Base-by-base conservation (phyloP, 176 grass and related monocot species). In the Otatea glauca region DNA sequence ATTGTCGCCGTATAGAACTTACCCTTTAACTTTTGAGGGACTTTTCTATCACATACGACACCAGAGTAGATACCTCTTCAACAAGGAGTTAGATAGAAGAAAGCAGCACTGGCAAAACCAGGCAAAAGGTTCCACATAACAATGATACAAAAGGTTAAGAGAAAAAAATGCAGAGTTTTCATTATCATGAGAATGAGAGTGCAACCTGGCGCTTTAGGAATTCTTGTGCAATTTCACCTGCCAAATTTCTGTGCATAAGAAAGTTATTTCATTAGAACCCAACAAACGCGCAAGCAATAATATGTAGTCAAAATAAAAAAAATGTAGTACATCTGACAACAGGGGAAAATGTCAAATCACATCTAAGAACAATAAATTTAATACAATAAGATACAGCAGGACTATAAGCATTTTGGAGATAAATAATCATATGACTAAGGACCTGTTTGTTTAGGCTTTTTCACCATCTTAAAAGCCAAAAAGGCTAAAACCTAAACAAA, bases 131-230 rank as follows among this genome's bases (percentile, higher is more conserved):
- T 61, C 2, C 21, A 35, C 4, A 50, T 61, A 50, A 76, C 50
- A 78, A 44, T 14, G 49, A 75, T 53, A 65, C 5, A 72, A 58
- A 70, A 64, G 0, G 8, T 34, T 4, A 53, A 80, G 3, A 80
- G 25, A 63, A 15, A 39, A 49, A 35, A 27, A 3, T 34, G 1
- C 64, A 32, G 12, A 24, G 47, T 41, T 62, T 72, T 35, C 47
- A 63, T 6, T 49, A 39, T 75, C 37, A 67, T 15, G 72, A 75
- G 68, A 80, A 45, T 59, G 48, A 77, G 74, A 64, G 44, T 34
- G 12, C 34, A 87, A 96, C 96, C 93, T 99, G 96, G 4, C 91
- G 90, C 76, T 99, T 99, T 88, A 93, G 91, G 84, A 99, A 99
- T 75, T 99, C 93, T 64, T 94, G 91, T 45, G 96, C 88, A 77